Percentiles rank a stretch among this genome's conserved stretches.
Evolutionary conservation across 495 filamentous ascomycete species (phyloP).

Genomic region (Physcia stellaris): DNA sequence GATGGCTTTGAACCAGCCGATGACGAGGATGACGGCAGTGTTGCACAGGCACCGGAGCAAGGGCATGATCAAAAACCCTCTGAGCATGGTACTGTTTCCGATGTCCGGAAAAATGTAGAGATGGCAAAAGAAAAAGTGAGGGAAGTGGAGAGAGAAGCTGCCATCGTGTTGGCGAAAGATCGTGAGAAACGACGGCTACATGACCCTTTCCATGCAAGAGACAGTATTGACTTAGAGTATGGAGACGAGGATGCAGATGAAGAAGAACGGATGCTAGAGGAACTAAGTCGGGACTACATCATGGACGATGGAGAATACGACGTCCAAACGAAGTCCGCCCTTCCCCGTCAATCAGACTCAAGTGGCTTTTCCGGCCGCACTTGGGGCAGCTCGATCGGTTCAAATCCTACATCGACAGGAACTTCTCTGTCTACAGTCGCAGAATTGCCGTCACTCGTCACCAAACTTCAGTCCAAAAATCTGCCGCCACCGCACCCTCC

Average conservation of each 20-base stretch:
- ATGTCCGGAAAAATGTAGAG: constrained; percentile 57
- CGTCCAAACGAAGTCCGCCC: constrained; percentile 52
- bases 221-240: constrained; percentile 29
- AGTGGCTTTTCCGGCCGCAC: constrained; percentile 73
- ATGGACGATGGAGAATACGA: constrained; percentile 83
- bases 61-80: constrained; percentile 13
- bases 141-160: constrained; percentile 64
- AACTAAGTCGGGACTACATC: constrained; percentile 77
- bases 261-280: constrained; percentile 82
- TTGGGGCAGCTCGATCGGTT: constrained; percentile 76
- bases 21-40: constrained; percentile 25
- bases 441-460: constrained; percentile 34
- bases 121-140: constrained; percentile 65
- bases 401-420: constrained; percentile 60
- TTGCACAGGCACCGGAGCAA: constrained; percentile 23
- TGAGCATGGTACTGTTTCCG: constrained; percentile 34
- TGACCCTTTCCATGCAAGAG: constrained; percentile 21
- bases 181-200: constrained; percentile 24
- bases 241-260: constrained; percentile 73
- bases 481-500: constrained; percentile 21
- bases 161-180: constrained; percentile 31
- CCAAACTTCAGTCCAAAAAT: constrained; percentile 18
- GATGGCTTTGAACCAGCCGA: constrained; percentile 74
- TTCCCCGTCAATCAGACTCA: constrained; percentile 81
- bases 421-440: constrained; percentile 64